Evolutionary conservation across 208 protist species (phyloP), one percentile per base, ranked within the genome.

Genomic region (Trypanosoma grayi): DNA sequence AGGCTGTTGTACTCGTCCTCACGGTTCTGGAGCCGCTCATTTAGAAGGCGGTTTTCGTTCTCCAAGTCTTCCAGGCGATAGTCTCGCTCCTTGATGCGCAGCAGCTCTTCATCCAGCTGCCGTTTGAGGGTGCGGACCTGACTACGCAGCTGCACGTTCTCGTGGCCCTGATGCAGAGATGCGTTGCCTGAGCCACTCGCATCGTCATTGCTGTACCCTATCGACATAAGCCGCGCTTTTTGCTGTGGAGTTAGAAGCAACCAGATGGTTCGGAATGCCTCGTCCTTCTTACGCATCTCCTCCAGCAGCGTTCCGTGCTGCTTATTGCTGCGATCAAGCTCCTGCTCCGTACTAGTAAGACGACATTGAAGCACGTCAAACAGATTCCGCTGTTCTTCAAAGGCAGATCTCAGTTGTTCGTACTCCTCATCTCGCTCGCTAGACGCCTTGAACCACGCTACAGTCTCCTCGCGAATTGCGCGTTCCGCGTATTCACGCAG

Each of bases 261-360:
- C 79, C 79, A 85, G 18, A 85, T 51, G 27, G 62, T 51, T 20
- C 46, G 48, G 61, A 85, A 79, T 22, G 66, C 71, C 30, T 67
- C 64, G 45, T 73, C 66, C 39, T 72, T 63, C 48, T 75, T 69
- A 11, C 60, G 46, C 65, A 75, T 52, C 34, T 73, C 70, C 20
- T 62, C 52, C 24, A 70, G 41, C 53, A 81, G 44, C 16, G 9
- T 18, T 33, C 51, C 54, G 18, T 65, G 56, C 50, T 75, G 22
- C 18, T 67, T 45, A 51, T 73, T 60, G 25, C 57, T 66, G n/a
- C 63, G 50, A 54, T 79, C 61, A 44, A 85, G 64, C 55, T 85
- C 79, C 22, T 64, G 41, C 44, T 85, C 71, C 52, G 78, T 71
- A 36, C 50, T 72, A 10, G 66, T 66, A 22, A 85, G 59, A 34